Conservation (phyloP, 2,329 filamentous ascomycete species). For the Cercospora berteroae region DNA sequence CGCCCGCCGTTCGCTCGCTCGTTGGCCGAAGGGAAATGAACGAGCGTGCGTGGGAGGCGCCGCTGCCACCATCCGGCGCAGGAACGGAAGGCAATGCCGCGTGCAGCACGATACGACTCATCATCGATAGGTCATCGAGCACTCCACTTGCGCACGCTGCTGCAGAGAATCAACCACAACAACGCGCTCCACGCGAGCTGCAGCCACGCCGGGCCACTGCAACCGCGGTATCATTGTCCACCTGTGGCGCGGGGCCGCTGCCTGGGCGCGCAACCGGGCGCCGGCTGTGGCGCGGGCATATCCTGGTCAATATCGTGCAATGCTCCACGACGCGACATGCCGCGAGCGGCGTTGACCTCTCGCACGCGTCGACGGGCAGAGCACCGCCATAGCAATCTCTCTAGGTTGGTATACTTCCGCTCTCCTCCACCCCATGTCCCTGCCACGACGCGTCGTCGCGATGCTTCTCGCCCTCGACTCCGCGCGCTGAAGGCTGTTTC, state of each 20-base stretch:
- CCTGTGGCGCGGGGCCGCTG: constrained; percentile 3
- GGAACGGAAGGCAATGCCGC: neutral
- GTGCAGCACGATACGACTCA: neutral
- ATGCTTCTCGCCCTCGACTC: constrained; percentile 1
- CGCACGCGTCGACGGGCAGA: constrained; percentile 4
- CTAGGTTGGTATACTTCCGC: constrained; percentile 14
- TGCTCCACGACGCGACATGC: constrained; percentile 9
- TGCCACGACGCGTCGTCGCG: constrained; percentile 11
- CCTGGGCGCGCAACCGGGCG: constrained; percentile 3
- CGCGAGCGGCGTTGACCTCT: constrained; percentile 3
- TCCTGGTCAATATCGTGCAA: constrained; percentile 9
- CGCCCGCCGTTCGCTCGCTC: constrained; percentile 1
- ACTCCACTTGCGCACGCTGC: neutral
- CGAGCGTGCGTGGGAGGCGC: neutral
- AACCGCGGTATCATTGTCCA: neutral
- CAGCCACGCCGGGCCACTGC: neutral
- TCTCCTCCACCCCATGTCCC: constrained; percentile 12
- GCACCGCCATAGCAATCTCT: constrained; percentile 13
- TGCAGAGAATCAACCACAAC: neutral
- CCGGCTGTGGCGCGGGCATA: neutral
- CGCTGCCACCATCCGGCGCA: neutral
- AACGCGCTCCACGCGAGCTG: constrained; percentile 10
- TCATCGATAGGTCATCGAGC: neutral
- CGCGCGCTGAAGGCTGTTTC: neutral
- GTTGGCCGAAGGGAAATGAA: neutral